phyloP scores from a whole-genome alignment of 371 early-diverging fungal species.

The Syncephalastrum racemosum region DNA sequence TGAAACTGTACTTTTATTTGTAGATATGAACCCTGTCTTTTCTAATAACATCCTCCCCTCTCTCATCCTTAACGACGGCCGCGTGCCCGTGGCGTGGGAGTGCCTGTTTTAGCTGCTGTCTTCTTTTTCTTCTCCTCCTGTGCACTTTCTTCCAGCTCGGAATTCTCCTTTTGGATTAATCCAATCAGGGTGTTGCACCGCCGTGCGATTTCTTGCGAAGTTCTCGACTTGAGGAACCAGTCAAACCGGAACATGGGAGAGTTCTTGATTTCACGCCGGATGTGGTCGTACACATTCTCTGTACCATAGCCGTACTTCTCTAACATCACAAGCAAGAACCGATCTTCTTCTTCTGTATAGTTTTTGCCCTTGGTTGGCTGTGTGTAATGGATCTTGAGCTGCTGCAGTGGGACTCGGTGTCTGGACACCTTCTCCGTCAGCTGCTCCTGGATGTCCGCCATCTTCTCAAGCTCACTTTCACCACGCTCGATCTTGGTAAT shows the following conservation, averaged over 20 bases:
- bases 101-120: too few relatives aligned
- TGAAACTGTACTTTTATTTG: too few relatives aligned
- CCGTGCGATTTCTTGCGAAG: constrained; percentile 75
- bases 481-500: constrained; percentile 88
- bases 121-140: constrained; percentile 38
- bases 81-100: too few relatives aligned
- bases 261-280: constrained; percentile 83
- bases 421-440: constrained; percentile 70
- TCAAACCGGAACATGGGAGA: constrained; percentile 91
- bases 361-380: constrained; percentile 83
- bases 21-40: too few relatives aligned
- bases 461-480: constrained; percentile 77
- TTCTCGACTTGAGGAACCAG: constrained; percentile 96
- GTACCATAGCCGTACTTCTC: constrained; percentile 87
- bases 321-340: constrained; percentile 88
- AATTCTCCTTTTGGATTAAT: constrained; percentile 64
- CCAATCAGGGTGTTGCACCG: constrained; percentile 80
- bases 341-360: constrained; percentile 96
- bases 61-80: too few relatives aligned
- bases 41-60: too few relatives aligned
- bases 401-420: constrained; percentile 80
- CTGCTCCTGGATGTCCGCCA: constrained; percentile 79
- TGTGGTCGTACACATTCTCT: constrained; percentile 91
- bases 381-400: constrained; percentile 84
- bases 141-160: constrained; percentile 37